Evolutionary conservation across 2,329 filamentous ascomycete genomes (phyloP), one percentile per base, ranked within the genome.

Genomic region (Exophiala lecanii-corni): DNA sequence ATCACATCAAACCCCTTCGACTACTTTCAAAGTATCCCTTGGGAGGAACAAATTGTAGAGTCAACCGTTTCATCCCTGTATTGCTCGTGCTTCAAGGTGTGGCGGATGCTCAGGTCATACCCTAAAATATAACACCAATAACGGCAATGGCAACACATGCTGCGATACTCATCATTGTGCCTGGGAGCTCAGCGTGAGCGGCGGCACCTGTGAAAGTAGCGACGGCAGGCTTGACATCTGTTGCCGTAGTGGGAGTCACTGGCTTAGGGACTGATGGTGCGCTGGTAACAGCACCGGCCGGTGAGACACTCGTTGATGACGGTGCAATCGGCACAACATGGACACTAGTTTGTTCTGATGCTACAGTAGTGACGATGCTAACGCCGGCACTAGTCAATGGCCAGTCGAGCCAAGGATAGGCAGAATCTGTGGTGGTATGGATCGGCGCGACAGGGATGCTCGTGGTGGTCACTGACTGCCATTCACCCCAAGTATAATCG

Each of bases 141-240:
- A 51, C 35, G 9, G 53, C 53, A 32, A 55, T 28, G 15, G 35
- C 36, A n/a, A 51, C 35, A 17, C 53, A 53, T 9, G 41, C 40
- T 5, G 44, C 50, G 13, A 54, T 48, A 36, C 48, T 51, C 42
- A 50, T 19, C 9, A 43, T 19, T 2, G 44, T 45, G 25, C 45
- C 46, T 7, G 53, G 48, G 4, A 53, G 36, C 31, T 50, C 21
- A 9, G 25, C 36, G 13, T 50, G 45, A 13, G 48, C 36, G 12
- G 52, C 46, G 13, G 43, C 47, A 18, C 52, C 52, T 4, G 50
- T 55, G 43, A 50, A 55, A 12, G 43, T 50, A 32, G 25, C 23
- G n/a, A 32, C 39, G 4, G 36, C 30, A 16, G 43, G 47, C 3
- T 35, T 23, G 4, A 15, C 20, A 4, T 39, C 43, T 4, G 31